These are phyloP conservation scores for Trypanosoma mega DNA, from an alignment of 208 protist genomes.

Conservation along the genomic window DNA sequence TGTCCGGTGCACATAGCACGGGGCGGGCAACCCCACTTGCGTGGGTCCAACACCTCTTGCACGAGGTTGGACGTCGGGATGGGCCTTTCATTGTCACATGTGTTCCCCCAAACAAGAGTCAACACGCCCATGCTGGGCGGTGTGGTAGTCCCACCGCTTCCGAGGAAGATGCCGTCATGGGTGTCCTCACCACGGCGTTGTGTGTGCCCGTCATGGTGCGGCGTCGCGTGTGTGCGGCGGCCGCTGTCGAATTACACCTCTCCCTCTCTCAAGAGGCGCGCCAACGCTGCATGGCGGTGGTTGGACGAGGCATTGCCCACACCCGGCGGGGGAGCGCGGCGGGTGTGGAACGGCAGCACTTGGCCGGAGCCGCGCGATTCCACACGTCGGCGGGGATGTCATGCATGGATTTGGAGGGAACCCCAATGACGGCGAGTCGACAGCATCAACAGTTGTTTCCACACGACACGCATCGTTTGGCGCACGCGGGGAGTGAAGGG, in stretches of 20 bases:
- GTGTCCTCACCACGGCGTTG: background rate
- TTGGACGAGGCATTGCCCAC: slow-evolving; percentile 39
- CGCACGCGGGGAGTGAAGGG: too few relatives aligned
- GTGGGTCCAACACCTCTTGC: background rate
- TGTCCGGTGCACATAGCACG: background rate
- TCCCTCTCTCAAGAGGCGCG: slow-evolving; percentile 34
- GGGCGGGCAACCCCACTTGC: too few relatives aligned
- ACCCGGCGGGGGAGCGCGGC: background rate
- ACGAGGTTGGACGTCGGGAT: background rate
- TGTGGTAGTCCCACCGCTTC: too few relatives aligned
- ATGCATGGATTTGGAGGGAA: slow-evolving; percentile 20
- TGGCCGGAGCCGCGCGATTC: slow-evolving; percentile 20
- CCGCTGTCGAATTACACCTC: slow-evolving; percentile 34
- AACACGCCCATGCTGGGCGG: too few relatives aligned
- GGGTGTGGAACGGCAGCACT: slow-evolving; percentile 2
- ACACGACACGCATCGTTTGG: background rate
- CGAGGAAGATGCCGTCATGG: background rate
- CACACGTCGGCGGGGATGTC: slow-evolving; percentile 26
- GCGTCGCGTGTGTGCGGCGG: background rate
- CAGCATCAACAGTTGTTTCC: slow-evolving; percentile 27
- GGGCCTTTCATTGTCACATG: background rate
- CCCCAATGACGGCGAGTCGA: slow-evolving; percentile 6
- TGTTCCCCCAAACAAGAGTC: background rate
- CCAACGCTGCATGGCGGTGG: slow-evolving; percentile 42
- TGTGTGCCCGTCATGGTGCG: background rate